These are phyloP conservation scores for Stemphylium beticola DNA, from an alignment of 2,329 filamentous ascomycete species.

Conservation along the genomic window DNA sequence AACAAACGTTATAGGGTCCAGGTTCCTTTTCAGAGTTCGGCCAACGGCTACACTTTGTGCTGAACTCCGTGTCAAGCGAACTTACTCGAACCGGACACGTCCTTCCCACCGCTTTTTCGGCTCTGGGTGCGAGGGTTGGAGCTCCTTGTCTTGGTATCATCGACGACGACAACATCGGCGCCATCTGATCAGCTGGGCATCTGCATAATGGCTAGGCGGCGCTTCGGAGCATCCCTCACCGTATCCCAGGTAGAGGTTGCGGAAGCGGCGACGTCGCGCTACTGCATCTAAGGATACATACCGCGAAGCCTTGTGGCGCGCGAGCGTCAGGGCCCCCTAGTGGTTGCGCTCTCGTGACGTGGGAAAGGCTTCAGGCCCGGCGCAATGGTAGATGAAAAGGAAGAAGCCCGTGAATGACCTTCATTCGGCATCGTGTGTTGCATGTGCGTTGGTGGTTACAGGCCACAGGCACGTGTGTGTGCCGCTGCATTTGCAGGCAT, in stretches of 20 bases:
- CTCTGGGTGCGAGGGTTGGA: constrained; percentile 8
- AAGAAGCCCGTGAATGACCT: constrained; percentile 15
- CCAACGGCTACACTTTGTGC: constrained; percentile 6
- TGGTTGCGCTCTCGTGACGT: constrained; percentile 15
- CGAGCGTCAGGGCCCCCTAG: constrained; percentile 10
- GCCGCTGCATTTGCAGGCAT: constrained; percentile 13
- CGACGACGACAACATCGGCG: constrained; percentile 1
- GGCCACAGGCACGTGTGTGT: constrained; percentile 17
- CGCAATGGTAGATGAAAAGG: constrained; percentile 27
- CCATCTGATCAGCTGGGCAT: constrained; percentile 30
- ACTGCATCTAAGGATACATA: constrained; percentile 3
- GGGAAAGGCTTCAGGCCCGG: constrained; percentile 15
- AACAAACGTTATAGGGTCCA: background rate
- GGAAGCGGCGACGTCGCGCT: constrained; percentile 7
- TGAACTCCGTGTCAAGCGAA: constrained; percentile 5
- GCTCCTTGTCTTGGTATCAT: constrained; percentile 3
- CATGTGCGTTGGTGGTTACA: constrained; percentile 20
- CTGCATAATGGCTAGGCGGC: constrained; percentile 20
- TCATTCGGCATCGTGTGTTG: constrained; percentile 26
- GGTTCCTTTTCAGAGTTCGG: background rate
- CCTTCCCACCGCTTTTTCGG: constrained; percentile 33
- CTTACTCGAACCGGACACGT: constrained; percentile 6
- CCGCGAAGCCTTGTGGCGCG: constrained; percentile 9
- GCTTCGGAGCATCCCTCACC: constrained; percentile 26
- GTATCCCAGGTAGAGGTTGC: constrained; percentile 9